Conservation (phyloP, 148 eudicot genomes). For the Amaranthus palmeri region DNA sequence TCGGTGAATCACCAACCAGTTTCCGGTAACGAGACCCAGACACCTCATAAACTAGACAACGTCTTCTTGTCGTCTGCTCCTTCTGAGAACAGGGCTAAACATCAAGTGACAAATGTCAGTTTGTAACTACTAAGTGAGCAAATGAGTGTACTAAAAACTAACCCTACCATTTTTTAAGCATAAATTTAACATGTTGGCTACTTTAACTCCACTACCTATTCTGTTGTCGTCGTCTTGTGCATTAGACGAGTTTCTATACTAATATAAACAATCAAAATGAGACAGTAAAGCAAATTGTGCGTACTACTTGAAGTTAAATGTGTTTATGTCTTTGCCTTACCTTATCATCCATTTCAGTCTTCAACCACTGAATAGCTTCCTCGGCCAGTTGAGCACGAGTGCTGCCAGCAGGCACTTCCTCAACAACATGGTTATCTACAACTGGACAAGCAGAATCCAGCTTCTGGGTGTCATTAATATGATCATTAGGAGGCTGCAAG, state of each 20-base stretch:
- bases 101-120: not conserved
- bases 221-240: too few species aligned
- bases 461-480: slow-evolving; percentile 13
- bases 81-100: slow-evolving; percentile 17
- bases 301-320: not conserved
- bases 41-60: slow-evolving; percentile 42
- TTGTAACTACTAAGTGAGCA: not conserved
- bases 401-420: slow-evolving; percentile 12
- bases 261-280: not conserved
- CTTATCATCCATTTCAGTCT: slow-evolving; percentile 23
- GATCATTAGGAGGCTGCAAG: slow-evolving; percentile 27
- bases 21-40: slow-evolving; percentile 36
- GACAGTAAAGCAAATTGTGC: not conserved
- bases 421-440: slow-evolving; percentile 16
- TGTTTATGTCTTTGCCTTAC: slow-evolving; percentile 8
- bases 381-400: slow-evolving; percentile 17
- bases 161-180: too few species aligned
- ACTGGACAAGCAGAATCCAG: slow-evolving; percentile 14
- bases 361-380: slow-evolving; percentile 16
- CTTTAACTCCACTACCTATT: too few species aligned
- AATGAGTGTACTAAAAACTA: not conserved
- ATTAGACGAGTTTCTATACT: too few species aligned
- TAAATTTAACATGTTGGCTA: too few species aligned
- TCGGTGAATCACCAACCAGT: slow-evolving; percentile 27
- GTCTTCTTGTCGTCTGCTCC: slow-evolving; percentile 33